Evolutionary conservation across 139 green algal species (phyloP).

Genomic region (Tetradesmus obliquus): DNA sequence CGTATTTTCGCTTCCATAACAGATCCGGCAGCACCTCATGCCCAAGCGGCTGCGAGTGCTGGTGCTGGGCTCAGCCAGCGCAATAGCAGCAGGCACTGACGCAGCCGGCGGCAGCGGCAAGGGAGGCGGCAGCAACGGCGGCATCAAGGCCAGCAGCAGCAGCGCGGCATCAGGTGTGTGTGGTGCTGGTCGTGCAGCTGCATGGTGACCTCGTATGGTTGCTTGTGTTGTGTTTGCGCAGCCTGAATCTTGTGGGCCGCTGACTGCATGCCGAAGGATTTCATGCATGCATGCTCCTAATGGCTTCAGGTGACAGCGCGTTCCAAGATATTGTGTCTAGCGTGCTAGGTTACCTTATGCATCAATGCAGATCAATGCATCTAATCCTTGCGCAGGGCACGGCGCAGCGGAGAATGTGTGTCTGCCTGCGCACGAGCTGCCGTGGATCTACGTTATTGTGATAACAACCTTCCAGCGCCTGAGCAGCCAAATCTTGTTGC

Average conservation of each 20-base stretch:
- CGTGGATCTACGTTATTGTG: neutral
- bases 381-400: too few species aligned
- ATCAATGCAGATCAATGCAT: too few species aligned
- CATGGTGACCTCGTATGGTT: too few species aligned
- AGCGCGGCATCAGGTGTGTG: neutral
- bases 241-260: too few species aligned
- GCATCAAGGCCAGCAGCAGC: constrained; percentile 25
- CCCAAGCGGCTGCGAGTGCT: constrained; percentile 62
- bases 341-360: too few species aligned
- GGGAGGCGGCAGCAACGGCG: neutral
- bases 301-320: too few species aligned
- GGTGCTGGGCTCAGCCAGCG: constrained; percentile 51
- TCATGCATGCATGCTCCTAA: too few species aligned
- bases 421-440: neutral
- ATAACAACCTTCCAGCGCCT: too few species aligned
- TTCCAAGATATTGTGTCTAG: too few species aligned
- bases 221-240: too few species aligned
- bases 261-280: too few species aligned
- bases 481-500: neutral
- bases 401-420: too few species aligned
- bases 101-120: constrained; percentile 13
- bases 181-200: neutral
- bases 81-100: neutral
- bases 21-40: constrained; percentile 72
- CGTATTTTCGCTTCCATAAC: neutral